phyloP scores from a whole-genome alignment of 2,329 filamentous ascomycete genomes.

The Decorospora gaudefroyi region DNA sequence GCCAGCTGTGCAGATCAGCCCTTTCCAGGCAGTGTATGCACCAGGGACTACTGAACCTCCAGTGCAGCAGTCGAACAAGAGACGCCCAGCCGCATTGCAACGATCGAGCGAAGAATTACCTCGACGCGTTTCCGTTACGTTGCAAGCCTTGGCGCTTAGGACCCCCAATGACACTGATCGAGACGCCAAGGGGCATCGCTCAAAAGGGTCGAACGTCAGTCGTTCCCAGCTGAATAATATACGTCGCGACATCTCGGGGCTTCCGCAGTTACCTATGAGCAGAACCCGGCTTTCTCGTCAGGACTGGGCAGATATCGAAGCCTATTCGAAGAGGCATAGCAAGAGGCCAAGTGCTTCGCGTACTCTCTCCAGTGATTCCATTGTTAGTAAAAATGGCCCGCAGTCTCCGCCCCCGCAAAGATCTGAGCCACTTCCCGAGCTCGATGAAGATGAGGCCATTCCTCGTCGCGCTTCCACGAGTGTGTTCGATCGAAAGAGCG shows the following conservation, averaged over 20 bases:
- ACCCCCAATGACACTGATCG: conserved; percentile 17
- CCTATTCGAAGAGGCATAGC: conserved; percentile 37
- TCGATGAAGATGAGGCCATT: conserved; percentile 42
- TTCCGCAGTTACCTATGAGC: conserved; percentile 37
- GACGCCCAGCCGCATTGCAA: conserved; percentile 20
- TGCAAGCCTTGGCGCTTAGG: conserved; percentile 29
- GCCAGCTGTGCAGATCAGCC: conserved; percentile 22
- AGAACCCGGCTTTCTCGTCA: conserved; percentile 42
- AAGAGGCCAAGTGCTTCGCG: conserved; percentile 28
- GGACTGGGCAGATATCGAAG: conserved; percentile 44
- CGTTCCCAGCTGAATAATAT: conserved; percentile 35
- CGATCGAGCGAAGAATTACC: conserved; percentile 34
- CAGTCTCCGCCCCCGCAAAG: conserved; percentile 31
- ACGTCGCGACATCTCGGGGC: conserved; percentile 36
- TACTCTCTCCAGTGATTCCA: conserved; percentile 22
- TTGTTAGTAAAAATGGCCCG: conserved; percentile 11
- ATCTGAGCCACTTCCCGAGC: conserved; percentile 38
- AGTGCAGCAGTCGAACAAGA: conserved; percentile 19
- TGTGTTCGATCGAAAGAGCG: conserved; percentile 42
- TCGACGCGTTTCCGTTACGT: conserved; percentile 28
- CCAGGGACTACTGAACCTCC: conserved; percentile 18
- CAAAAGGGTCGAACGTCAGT: conserved; percentile 19
- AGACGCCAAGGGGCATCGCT: conserved; percentile 12
- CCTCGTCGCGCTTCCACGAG: conserved; percentile 45
- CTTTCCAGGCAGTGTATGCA: conserved; percentile 22